These are phyloP conservation scores for Rhizopus microsporus DNA, from an alignment of 371 early-diverging fungal species.

Conservation along the genomic window DNA sequence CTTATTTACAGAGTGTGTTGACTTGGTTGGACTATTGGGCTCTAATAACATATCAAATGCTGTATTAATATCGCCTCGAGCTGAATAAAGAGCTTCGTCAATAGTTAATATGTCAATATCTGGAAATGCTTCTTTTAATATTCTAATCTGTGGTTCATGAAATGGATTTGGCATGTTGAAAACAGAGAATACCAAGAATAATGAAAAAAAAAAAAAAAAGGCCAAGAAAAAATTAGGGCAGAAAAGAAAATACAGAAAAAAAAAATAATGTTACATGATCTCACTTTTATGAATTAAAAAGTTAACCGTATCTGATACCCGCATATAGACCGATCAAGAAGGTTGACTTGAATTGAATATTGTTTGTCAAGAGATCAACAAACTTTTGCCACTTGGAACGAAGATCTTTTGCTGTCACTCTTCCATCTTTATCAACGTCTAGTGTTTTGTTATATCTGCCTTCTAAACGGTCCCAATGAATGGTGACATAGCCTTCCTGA, in stretches of 20 bases:
- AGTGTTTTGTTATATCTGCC: conserved; percentile 33
- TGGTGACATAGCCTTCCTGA: conserved; percentile 53
- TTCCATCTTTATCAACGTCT: conserved; percentile 55
- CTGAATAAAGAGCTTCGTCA: conserved; percentile 10
- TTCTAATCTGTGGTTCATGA: conserved; percentile 2
- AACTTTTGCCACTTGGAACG: conserved; percentile 43
- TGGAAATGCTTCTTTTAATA: conserved; percentile 26
- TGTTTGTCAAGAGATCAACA: conserved; percentile 53
- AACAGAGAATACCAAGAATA: background rate
- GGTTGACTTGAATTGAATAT: conserved; percentile 63
- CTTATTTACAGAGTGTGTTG: background rate
- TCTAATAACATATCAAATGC: conserved; percentile 23
- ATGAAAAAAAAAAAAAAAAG: too few species aligned
- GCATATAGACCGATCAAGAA: conserved; percentile 54
- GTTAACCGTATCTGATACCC: conserved; percentile 56
- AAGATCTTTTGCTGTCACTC: conserved; percentile 47
- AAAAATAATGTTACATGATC: too few species aligned
- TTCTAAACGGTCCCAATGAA: conserved; percentile 61
- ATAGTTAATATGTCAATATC: conserved; percentile 8
- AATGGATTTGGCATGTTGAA: conserved; percentile 17
- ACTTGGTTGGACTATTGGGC: conserved; percentile 2
- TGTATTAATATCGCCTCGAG: conserved; percentile 15
- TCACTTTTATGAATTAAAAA: background rate
- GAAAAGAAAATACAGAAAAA: too few species aligned
- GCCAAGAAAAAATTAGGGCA: too few species aligned